These are phyloP conservation scores for Shiraia sp. DNA, from an alignment of 2,329 filamentous ascomycete genomes.

Conservation along the genomic window DNA sequence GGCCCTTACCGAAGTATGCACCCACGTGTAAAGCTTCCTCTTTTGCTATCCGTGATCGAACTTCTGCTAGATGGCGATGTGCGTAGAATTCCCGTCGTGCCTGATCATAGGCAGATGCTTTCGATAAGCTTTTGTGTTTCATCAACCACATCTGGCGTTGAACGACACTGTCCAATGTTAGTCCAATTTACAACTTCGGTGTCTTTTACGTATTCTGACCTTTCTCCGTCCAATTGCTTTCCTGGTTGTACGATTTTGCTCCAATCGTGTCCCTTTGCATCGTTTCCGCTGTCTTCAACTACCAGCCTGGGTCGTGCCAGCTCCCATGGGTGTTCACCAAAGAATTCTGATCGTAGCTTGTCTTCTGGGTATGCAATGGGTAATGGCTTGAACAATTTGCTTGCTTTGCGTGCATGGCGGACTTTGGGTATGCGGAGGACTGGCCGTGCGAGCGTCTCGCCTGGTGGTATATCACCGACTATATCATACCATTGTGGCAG, in stretches of 20 bases:
- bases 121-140: slow-evolving; percentile 56
- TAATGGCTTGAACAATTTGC: slow-evolving; percentile 79
- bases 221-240: slow-evolving; percentile 80
- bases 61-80: slow-evolving; percentile 78
- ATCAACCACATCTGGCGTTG: slow-evolving; percentile 90
- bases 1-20: slow-evolving; percentile 82
- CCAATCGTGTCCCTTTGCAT: slow-evolving; percentile 79
- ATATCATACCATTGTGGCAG: slow-evolving; percentile 62
- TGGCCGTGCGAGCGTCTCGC: slow-evolving; percentile 62
- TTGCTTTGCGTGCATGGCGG: slow-evolving; percentile 59
- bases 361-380: slow-evolving; percentile 83
- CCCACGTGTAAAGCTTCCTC: slow-evolving; percentile 88
- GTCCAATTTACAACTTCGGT: slow-evolving; percentile 1
- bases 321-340: slow-evolving; percentile 95
- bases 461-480: slow-evolving; percentile 61
- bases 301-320: slow-evolving; percentile 84
- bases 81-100: slow-evolving; percentile 90
- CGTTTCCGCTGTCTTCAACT: slow-evolving; percentile 83
- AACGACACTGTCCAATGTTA: slow-evolving; percentile 68
- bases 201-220: slow-evolving; percentile 54
- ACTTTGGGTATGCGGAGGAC: slow-evolving; percentile 52
- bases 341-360: slow-evolving; percentile 77
- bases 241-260: slow-evolving; percentile 74
- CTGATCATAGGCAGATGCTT: slow-evolving; percentile 77
- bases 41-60: slow-evolving; percentile 77